Evolutionary conservation across 225 moss, liverwort and hornwort species (phyloP).

Genomic region (Sphagnum contortum): DNA sequence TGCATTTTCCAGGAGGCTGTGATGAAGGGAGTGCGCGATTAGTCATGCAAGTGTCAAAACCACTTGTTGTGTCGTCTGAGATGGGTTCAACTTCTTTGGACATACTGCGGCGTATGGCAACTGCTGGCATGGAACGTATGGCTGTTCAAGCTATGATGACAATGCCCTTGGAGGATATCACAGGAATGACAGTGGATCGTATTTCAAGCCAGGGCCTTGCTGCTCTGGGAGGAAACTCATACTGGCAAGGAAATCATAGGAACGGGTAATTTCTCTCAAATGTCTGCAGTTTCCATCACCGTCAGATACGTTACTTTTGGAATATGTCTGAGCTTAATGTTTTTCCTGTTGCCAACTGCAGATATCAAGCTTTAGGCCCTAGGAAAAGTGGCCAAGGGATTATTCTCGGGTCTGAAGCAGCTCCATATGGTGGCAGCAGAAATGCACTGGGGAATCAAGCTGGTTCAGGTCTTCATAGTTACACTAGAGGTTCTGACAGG

Average conservation of each 20-base stretch:
- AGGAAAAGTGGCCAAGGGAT: not conserved
- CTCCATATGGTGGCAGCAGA: not conserved
- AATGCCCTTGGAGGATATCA: conserved; percentile 83
- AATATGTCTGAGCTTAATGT: too few species aligned
- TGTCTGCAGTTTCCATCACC: not conserved
- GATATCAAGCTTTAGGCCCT: conserved; percentile 4
- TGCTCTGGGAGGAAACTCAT: conserved; percentile 20
- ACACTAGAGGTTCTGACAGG: too few species aligned
- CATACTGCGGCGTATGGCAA: conserved; percentile 60
- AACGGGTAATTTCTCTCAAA: conserved; percentile 21
- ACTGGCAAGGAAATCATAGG: conserved; percentile 1
- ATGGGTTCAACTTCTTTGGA: conserved; percentile 56
- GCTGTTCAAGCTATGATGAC: conserved; percentile 65
- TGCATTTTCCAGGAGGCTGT: conserved; percentile 25
- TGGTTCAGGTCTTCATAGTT: too few species aligned
- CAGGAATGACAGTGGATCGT: conserved; percentile 63
- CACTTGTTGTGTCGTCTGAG: conserved; percentile 59
- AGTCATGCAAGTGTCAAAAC: conserved; percentile 72
- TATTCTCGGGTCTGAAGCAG: not conserved
- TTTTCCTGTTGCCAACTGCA: not conserved
- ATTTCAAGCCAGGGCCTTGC: conserved; percentile 44
- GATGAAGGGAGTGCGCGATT: conserved; percentile 29
- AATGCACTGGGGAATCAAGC: too few species aligned
- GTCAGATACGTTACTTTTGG: too few species aligned
- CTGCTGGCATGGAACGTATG: conserved; percentile 71